Evolutionary conservation across 768 basidiomycete genomes (phyloP).

Genomic region (Roridomyces roridus): DNA sequence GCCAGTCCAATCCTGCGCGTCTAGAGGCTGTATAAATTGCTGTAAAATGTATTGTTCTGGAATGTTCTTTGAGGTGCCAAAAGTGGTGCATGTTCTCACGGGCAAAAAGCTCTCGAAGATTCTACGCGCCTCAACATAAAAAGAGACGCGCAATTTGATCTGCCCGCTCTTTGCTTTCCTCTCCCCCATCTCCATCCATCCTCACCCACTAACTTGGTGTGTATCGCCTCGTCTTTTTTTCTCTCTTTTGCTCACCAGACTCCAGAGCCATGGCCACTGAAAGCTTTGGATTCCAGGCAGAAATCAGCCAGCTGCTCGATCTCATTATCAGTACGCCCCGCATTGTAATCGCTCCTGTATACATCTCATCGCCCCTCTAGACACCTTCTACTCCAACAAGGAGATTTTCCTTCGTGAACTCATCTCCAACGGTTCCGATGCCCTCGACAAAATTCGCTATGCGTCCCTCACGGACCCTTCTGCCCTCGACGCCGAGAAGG

Average conservation of each 20-base stretch:
- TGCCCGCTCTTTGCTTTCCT: constrained; percentile 23
- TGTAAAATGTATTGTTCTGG: constrained; percentile 40
- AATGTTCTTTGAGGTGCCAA: constrained; percentile 43
- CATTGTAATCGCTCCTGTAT: constrained; percentile 15
- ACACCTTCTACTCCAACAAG: constrained; percentile 99
- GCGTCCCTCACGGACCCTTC: constrained; percentile 93
- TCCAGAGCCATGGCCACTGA: constrained; percentile 70
- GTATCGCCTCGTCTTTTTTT: constrained; percentile 29
- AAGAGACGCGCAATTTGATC: constrained; percentile 10
- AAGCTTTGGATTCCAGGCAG: constrained; percentile 97
- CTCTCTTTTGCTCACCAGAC: constrained; percentile 21
- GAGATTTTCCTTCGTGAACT: constrained; percentile 99
- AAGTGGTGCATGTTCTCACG: constrained; percentile 26
- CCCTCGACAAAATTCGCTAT: constrained; percentile 99
- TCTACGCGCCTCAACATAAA: background rate
- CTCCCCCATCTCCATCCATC: constrained; percentile 23
- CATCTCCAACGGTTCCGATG: constrained; percentile 97
- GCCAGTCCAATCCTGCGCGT: background rate
- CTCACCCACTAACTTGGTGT: constrained; percentile 16
- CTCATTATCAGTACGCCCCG: constrained; percentile 90
- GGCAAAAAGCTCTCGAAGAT: constrained; percentile 38
- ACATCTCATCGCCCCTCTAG: constrained; percentile 40
- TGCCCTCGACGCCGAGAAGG: constrained; percentile 88
- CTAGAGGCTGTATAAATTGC: background rate
- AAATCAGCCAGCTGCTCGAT: constrained; percentile 98